Evolutionary conservation across 352 stramenopile species (phyloP).

Genomic region (Phytopythium vexans): DNA sequence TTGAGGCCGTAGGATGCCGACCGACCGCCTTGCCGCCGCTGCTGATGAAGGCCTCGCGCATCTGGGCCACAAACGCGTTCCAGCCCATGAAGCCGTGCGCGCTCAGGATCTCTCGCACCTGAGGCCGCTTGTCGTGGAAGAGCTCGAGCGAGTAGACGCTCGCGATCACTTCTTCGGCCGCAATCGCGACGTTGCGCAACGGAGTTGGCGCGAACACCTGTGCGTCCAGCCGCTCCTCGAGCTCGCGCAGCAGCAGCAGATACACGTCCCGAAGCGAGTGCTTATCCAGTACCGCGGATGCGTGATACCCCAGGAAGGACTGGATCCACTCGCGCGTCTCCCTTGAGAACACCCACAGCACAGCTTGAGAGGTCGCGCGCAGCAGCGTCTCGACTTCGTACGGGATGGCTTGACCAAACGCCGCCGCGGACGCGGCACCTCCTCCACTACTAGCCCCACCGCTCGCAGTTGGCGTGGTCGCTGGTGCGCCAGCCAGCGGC

Average conservation of each 20-base stretch:
- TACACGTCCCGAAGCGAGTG: slow-evolving; percentile 39
- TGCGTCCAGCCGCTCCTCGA: slow-evolving; percentile 43
- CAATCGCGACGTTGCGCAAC: slow-evolving; percentile 35
- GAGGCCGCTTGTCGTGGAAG: slow-evolving; percentile 38
- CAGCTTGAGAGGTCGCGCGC: slow-evolving; percentile 29
- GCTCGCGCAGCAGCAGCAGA: slow-evolving; percentile 32
- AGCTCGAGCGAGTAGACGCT: slow-evolving; percentile 52
- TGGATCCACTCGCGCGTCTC: slow-evolving; percentile 40
- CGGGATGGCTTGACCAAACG: slow-evolving; percentile 4
- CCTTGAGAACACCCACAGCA: slow-evolving; percentile 49
- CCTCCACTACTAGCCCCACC: not conserved
- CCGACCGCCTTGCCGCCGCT: not conserved
- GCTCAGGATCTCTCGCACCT: slow-evolving; percentile 47
- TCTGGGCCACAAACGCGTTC: slow-evolving; percentile 54
- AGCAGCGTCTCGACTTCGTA: slow-evolving; percentile 39
- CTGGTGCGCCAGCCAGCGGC: slow-evolving; percentile 8
- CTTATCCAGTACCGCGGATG: slow-evolving; percentile 34
- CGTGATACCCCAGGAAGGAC: slow-evolving; percentile 39
- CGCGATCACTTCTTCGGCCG: slow-evolving; percentile 61
- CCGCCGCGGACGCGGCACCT: too few species aligned
- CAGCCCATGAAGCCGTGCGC: slow-evolving; percentile 52
- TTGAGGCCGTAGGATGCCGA: not conserved
- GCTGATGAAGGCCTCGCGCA: slow-evolving; percentile 59
- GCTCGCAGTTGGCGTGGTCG: not conserved
- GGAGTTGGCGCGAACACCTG: slow-evolving; percentile 39